phyloP scores from a whole-genome alignment of 192 early-diverging fungal species.

The Coemansia sp. region DNA sequence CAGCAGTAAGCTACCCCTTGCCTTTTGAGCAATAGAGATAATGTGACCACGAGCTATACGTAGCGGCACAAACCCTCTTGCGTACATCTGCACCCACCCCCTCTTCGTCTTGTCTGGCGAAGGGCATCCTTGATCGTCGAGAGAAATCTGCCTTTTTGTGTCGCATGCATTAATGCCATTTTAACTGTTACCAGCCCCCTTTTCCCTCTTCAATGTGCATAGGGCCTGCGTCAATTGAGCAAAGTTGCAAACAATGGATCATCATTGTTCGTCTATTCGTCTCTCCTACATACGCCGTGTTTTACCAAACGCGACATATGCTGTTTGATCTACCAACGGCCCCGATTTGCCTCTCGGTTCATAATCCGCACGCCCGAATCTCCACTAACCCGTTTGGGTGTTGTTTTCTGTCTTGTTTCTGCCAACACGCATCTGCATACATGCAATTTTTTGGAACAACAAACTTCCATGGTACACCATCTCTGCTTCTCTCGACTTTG shows the following conservation, averaged over 20 bases:
- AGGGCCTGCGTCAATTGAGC: background rate
- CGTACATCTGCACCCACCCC: background rate
- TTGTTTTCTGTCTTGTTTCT: background rate
- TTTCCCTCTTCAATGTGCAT: background rate
- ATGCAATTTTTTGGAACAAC: background rate
- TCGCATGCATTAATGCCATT: slow-evolving; percentile 4
- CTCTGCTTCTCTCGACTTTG: background rate
- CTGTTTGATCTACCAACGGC: background rate
- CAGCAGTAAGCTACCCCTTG: background rate
- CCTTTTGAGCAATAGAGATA: background rate
- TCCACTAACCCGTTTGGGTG: background rate
- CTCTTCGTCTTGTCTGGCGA: background rate
- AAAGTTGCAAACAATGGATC: slow-evolving; percentile 11
- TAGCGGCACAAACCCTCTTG: background rate
- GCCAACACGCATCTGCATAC: background rate
- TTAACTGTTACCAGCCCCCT: slow-evolving; percentile 8
- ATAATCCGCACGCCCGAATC: background rate
- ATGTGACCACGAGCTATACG: background rate
- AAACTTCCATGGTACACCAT: background rate
- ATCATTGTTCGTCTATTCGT: background rate
- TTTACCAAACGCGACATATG: background rate
- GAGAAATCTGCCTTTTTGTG: slow-evolving; percentile 5
- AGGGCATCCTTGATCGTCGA: background rate
- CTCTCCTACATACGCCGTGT: background rate
- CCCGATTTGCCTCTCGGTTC: background rate